These are phyloP conservation scores for Shiraia bambusicola DNA, from an alignment of 2,329 filamentous ascomycete species.

Conservation along the genomic window DNA sequence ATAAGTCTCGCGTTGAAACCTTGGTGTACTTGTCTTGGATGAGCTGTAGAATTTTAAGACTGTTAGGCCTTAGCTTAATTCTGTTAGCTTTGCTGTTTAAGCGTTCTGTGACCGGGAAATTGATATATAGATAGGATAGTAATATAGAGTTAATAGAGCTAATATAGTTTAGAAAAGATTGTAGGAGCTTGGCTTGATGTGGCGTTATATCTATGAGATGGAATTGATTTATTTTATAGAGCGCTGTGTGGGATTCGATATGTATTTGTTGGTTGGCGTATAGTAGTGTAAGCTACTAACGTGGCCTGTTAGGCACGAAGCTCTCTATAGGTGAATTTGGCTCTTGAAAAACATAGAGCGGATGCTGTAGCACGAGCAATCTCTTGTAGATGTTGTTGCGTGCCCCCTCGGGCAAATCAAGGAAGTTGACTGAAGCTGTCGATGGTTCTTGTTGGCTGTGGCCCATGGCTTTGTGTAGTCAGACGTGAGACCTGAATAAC, in stretches of 20 bases:
- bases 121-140: conserved; percentile 12
- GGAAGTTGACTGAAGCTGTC: conserved; percentile 3
- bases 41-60: conserved; percentile 11
- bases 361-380: conserved; percentile 7
- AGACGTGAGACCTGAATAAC: no score
- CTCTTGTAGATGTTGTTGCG: conserved; percentile 9
- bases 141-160: conserved; percentile 11
- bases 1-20: conserved; percentile 13
- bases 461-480: no score
- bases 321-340: conserved; percentile 8
- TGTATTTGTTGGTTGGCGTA: conserved; percentile 11
- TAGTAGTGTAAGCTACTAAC: conserved; percentile 8
- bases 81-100: conserved; percentile 5
- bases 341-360: conserved; percentile 13
- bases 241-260: conserved; percentile 7
- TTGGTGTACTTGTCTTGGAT: conserved; percentile 9
- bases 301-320: conserved; percentile 10
- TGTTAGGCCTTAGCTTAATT: conserved; percentile 10
- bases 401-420: conserved; percentile 7
- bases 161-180: conserved; percentile 13
- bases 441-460: no score
- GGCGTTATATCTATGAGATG: conserved; percentile 15
- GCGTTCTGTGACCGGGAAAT: conserved; percentile 12
- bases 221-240: conserved; percentile 16
- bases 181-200: conserved; percentile 10